These are phyloP conservation scores for Glebionis coronaria DNA, from an alignment of 129 eudicot genomes.

Conservation along the genomic window DNA sequence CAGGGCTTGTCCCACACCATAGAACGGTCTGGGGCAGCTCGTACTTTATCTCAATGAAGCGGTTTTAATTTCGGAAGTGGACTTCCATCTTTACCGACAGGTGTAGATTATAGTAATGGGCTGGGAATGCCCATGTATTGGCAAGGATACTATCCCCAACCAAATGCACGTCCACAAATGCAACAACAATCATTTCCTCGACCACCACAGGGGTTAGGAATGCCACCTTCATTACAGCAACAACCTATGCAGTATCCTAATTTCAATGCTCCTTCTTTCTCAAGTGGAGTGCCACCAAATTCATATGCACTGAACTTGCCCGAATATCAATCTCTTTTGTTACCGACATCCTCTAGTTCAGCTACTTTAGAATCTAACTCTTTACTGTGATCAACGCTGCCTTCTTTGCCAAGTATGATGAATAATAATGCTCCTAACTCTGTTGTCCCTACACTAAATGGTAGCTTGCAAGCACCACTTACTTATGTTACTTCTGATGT, in stretches of 20 bases:
- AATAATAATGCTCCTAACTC: conserved; percentile 38
- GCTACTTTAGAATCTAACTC: conserved; percentile 35
- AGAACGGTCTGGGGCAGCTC: conserved; percentile 76
- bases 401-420: conserved; percentile 41
- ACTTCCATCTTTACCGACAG: conserved; percentile 63
- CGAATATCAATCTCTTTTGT: conserved; percentile 43
- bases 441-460: conserved; percentile 20
- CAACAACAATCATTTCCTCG: conserved; percentile 67
- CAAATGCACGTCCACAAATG: conserved; percentile 71
- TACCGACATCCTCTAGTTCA: conserved; percentile 34
- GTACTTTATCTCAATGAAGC: conserved; percentile 98
- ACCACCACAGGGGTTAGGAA: conserved; percentile 60
- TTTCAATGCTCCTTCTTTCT: too few species aligned
- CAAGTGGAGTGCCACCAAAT: too few species aligned
- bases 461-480: conserved; percentile 42
- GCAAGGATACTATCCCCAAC: conserved; percentile 81
- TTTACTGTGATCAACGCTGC: conserved; percentile 40
- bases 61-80: conserved; percentile 86
- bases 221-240: conserved; percentile 67
- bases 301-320: too few species aligned
- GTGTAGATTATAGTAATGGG: too few species aligned
- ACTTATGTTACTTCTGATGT: conserved; percentile 34
- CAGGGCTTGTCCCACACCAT: conserved; percentile 98
- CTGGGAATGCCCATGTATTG: conserved; percentile 90
- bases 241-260: too few species aligned